Conservation (phyloP, 1,139 yeast genomes). For the Pichia kudriavzevii region DNA sequence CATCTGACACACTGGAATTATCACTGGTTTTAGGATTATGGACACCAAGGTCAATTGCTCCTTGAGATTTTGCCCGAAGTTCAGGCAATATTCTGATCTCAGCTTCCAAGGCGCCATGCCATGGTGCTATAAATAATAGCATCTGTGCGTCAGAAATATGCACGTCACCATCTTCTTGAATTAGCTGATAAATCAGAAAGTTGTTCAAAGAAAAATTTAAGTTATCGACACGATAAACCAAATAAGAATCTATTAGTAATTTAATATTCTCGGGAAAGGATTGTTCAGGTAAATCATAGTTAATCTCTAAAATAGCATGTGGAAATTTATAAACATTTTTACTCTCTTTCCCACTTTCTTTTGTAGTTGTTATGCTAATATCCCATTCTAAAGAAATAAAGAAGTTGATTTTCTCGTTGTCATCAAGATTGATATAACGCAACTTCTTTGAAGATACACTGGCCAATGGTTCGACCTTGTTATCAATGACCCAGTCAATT, state of each 20-base stretch:
- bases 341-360: slow-evolving; percentile 9
- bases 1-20: slow-evolving; percentile 9
- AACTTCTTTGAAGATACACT: slow-evolving; percentile 39
- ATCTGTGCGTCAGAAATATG: slow-evolving; percentile 21
- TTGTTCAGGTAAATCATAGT: slow-evolving; percentile 34
- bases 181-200: slow-evolving; percentile 24
- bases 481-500: slow-evolving; percentile 44
- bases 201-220: slow-evolving; percentile 29
- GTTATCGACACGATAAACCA: slow-evolving; percentile 30
- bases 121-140: slow-evolving; percentile 25
- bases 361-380: slow-evolving; percentile 18
- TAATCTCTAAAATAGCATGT: slow-evolving; percentile 39
- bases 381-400: slow-evolving; percentile 31
- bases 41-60: background rate
- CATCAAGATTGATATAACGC: slow-evolving; percentile 34
- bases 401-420: slow-evolving; percentile 37
- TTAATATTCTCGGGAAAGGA: slow-evolving; percentile 30
- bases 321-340: slow-evolving; percentile 31
- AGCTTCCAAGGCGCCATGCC: slow-evolving; percentile 28
- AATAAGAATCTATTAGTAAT: slow-evolving; percentile 28
- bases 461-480: slow-evolving; percentile 40
- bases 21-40: background rate
- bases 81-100: slow-evolving; percentile 33
- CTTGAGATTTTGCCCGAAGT: slow-evolving; percentile 9
- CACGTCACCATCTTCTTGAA: slow-evolving; percentile 14